A percentile compares a stretch with the other conserved stretches of the same genome.
Evolutionary conservation across 345 rosid species (phyloP).

Genomic region (Pistacia vera): DNA sequence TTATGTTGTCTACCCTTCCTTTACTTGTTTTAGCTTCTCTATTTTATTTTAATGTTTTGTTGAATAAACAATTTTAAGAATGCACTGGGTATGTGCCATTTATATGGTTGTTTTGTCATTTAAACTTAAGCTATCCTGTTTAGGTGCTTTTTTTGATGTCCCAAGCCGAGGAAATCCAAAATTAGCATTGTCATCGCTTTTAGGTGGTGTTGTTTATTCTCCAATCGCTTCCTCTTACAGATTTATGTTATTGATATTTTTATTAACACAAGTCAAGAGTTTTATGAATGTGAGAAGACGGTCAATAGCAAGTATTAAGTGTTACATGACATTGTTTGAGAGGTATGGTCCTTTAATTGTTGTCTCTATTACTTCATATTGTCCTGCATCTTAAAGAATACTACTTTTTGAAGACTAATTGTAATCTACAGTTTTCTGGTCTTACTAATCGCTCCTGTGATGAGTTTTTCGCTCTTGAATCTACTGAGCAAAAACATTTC

Average conservation of each 20-base stretch:
- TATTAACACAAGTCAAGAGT: no score
- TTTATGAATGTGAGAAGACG: neutral
- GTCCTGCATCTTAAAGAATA: neutral
- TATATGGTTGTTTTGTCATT: no score
- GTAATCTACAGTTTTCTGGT: neutral
- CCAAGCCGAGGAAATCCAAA: no score
- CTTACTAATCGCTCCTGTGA: neutral
- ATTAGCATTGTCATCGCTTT: no score
- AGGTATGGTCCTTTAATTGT: neutral
- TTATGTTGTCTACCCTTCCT: neutral
- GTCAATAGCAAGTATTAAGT: neutral
- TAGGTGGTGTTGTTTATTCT: no score
- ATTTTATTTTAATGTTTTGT: neutral
- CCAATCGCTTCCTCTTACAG: no score
- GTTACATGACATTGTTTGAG: neutral
- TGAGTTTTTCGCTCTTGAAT: neutral
- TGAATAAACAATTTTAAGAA: neutral
- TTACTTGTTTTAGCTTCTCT: neutral
- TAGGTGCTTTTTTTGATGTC: no score
- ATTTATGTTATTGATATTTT: no score
- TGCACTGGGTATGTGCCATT: slow-evolving; percentile 1
- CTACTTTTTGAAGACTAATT: neutral
- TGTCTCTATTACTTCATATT: neutral
- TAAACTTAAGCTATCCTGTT: no score
- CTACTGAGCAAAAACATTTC: neutral